These are phyloP conservation scores for Amanita pseudoporphyria DNA, from an alignment of 768 basidiomycete genomes.

Conservation along the genomic window DNA sequence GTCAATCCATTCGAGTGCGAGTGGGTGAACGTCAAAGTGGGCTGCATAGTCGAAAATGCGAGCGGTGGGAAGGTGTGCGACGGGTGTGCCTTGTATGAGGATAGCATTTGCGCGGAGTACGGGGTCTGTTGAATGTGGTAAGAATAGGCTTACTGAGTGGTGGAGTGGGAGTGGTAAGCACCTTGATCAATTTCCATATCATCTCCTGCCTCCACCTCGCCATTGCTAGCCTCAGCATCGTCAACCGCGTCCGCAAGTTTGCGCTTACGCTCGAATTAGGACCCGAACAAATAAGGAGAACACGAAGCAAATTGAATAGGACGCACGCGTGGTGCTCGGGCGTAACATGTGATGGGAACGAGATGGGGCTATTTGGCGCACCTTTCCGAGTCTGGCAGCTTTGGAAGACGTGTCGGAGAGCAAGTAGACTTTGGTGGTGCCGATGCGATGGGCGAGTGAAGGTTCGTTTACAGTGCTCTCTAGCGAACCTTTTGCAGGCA, in stretches of 20 bases:
- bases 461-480: slow-evolving; percentile 17
- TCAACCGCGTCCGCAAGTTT: background rate
- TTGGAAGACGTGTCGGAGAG: slow-evolving; percentile 55
- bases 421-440: slow-evolving; percentile 67
- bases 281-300: no score
- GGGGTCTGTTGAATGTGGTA: slow-evolving; percentile 25
- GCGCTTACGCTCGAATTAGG: no score
- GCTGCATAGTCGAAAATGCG: slow-evolving; percentile 77
- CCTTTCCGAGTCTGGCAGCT: slow-evolving; percentile 57
- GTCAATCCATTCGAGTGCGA: slow-evolving; percentile 81
- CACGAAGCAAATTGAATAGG: slow-evolving; percentile 7
- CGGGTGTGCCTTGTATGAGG: slow-evolving; percentile 62
- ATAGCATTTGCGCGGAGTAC: slow-evolving; percentile 57
- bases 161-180: slow-evolving; percentile 8
- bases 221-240: slow-evolving; percentile 3
- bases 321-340: slow-evolving; percentile 9
- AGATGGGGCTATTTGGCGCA: slow-evolving; percentile 33
- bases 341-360: no score
- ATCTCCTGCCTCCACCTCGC: slow-evolving; percentile 21
- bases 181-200: slow-evolving; percentile 28
- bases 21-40: slow-evolving; percentile 64
- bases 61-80: slow-evolving; percentile 64
- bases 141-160: background rate
- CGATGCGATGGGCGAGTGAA: slow-evolving; percentile 58
- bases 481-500: slow-evolving; percentile 18